Conservation (phyloP, 2,329 filamentous ascomycete species). For the Aureobasidium uvarum region DNA sequence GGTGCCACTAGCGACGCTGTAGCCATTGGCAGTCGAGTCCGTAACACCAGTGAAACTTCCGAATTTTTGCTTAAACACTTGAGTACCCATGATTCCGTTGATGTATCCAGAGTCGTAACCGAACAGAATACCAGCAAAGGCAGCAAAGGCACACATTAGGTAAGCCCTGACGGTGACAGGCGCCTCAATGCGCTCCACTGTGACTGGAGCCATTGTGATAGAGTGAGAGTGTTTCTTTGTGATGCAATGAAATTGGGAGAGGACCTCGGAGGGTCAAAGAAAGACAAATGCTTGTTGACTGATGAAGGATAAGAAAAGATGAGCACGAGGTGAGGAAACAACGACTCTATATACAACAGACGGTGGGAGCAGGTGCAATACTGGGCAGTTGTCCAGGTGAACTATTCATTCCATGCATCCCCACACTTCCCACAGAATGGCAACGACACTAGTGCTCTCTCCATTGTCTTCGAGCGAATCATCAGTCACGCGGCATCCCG, state of each 20-base stretch:
- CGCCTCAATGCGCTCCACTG: slow-evolving; percentile 37
- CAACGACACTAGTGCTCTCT: not conserved
- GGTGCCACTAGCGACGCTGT: slow-evolving; percentile 36
- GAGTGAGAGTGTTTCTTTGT: not conserved
- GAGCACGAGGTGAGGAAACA: slow-evolving; percentile 1
- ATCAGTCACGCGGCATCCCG: slow-evolving; percentile 9
- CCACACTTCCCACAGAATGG: not conserved
- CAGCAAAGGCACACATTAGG: slow-evolving; percentile 59
- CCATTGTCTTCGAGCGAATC: slow-evolving; percentile 23
- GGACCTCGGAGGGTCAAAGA: not conserved
- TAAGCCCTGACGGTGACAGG: slow-evolving; percentile 51
- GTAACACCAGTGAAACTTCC: slow-evolving; percentile 30
- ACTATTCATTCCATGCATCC: slow-evolving; percentile 21
- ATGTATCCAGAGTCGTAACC: slow-evolving; percentile 60
- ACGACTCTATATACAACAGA: slow-evolving; percentile 23
- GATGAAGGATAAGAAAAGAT: not conserved
- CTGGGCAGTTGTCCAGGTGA: slow-evolving; percentile 22
- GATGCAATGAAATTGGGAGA: slow-evolving; percentile 16
- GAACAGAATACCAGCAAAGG: slow-evolving; percentile 61
- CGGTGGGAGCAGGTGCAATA: not conserved
- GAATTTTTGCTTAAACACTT: slow-evolving; percentile 46
- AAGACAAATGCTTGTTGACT: slow-evolving; percentile 4
- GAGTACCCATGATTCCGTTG: slow-evolving; percentile 52
- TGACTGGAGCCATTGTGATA: slow-evolving; percentile 28
- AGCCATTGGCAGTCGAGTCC: slow-evolving; percentile 30